Base-by-base conservation (phyloP, 805 yeast genomes). In the Phaffomyces thermotolerans region DNA sequence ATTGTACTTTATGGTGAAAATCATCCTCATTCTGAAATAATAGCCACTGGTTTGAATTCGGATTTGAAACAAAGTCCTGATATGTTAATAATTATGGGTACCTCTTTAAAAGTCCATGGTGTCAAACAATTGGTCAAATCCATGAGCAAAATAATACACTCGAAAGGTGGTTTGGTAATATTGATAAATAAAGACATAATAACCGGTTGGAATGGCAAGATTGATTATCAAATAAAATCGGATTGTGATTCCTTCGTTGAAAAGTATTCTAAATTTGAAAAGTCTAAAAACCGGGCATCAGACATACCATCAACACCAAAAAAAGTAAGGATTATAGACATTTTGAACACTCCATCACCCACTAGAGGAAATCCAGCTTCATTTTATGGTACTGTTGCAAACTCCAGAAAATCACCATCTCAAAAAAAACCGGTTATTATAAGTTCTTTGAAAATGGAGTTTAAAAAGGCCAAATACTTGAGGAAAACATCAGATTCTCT, bases 1-100 rank as follows among this genome's bases (percentile, higher is more conserved):
- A 89, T 91, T 45, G 95, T 91, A 2, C 69, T 91, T 20, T 91
- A 91, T 60, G 97, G 97, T 2, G 98, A 91, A 58, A 81, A 89
- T 54, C 98, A 91, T 62, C 96, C 96, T 1, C 78, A 79, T 49
- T 79, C 89, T 6, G 96, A 87, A 48, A 65, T 71, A n/a, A 78
- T 91, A 35, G 84, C 95, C 3, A 72, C 71, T 38, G 88, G 89
- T 8, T 64, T 86, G 34, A 72, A 68, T 40, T 68, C 73, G 18
- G 98, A 91, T 64, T 57, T 87, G 45, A 71, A 67, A 47, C 67
- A 75, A 36, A 72, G 68, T 46, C 95, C 97, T 0, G 95, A 89
- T 57, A 59, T 86, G 47, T 70, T 93, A 39, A 64, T 91, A n/a
- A 84, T 91, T 10, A 81, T 87, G 75, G 99, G 99, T 0, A 93